Evolutionary conservation across 441 rosid species (phyloP), one percentile per base, ranked within the genome.

Genomic region (Corymbia calophylla): DNA sequence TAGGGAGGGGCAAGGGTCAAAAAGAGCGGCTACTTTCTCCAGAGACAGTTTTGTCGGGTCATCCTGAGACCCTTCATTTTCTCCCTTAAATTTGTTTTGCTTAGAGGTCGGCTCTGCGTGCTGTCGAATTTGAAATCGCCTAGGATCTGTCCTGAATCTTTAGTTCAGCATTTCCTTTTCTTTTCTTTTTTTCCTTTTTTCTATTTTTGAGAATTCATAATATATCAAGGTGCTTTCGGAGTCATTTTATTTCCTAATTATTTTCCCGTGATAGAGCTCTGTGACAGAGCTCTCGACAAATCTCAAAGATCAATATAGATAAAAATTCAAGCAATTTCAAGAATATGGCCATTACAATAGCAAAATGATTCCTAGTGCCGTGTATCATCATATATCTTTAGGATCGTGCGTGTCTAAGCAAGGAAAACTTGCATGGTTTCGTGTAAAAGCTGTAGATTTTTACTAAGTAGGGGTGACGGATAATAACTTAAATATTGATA

Each of bases 131-230:
- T 12, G 29, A 39, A 19, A 73, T 21, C 4, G 11, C 17, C 49
- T 77, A 73, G 5, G 16, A 35, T 73, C 82, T 3, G 29, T 39
- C n/a, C 21, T 23, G 27, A 19, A 35, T 35, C 27, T 5, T 70
- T 8, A 1, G 48, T 35, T 70, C 47, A 5, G 80, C 23, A 35
- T 10, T 35, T 39, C 49, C 82, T 11, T 2, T 3, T 2, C 2
- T 6, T 12, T 1, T 10, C 1, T 9, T 4, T 2, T 5, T 4
- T 9, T 2, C 2, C 5, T 4, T 8, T 8, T 10, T 18, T 2
- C 23, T 18, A 32, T 18, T 70, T 70, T 35, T 35, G 4, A 35
- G 19, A 35, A 10, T 5, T 39, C 49, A 21, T 21, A 8, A 39
- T 11, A 21, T 11, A 39, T 2, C 29, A 7, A 73, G 23, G 84